These are phyloP conservation scores for Trametes meyenii DNA, from an alignment of 768 basidiomycete genomes.

Conservation along the genomic window DNA sequence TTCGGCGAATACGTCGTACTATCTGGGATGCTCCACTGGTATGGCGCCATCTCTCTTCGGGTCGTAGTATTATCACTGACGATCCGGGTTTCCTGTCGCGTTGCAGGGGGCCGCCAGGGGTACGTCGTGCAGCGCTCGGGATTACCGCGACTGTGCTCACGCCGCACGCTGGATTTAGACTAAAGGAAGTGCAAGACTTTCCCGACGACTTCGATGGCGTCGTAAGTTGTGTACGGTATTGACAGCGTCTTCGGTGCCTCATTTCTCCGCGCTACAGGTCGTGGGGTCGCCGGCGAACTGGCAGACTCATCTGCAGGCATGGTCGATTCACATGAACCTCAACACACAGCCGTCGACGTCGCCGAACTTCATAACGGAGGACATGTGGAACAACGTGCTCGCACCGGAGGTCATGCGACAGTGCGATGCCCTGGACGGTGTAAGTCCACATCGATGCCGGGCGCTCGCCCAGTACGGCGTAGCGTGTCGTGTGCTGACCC, in stretches of 20 bases:
- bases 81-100: not conserved
- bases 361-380: conserved; percentile 31
- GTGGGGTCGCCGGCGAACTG: conserved; percentile 37
- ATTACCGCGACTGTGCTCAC: not conserved
- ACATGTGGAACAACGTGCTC: conserved; percentile 32
- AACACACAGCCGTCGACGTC: conserved; percentile 28
- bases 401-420: conserved; percentile 36
- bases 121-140: conserved; percentile 2
- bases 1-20: conserved; percentile 32
- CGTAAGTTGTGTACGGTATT: conserved; percentile 20
- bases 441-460: conserved; percentile 2
- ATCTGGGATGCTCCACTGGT: conserved; percentile 36
- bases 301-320: conserved; percentile 28
- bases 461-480: not conserved
- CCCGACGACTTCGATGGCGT: conserved; percentile 39
- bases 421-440: conserved; percentile 37
- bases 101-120: conserved; percentile 34
- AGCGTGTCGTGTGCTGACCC: not conserved
- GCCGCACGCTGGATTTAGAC: conserved; percentile 7
- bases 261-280: conserved; percentile 21
- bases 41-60: not conserved
- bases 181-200: conserved; percentile 32
- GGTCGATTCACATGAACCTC: conserved; percentile 30
- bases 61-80: not conserved
- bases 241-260: not conserved